A percentile compares a stretch with the other conserved stretches of the same genome.
Evolutionary conservation across 179 eudicot genomes (phyloP).

Genomic region (Sideroxylon spinosum): DNA sequence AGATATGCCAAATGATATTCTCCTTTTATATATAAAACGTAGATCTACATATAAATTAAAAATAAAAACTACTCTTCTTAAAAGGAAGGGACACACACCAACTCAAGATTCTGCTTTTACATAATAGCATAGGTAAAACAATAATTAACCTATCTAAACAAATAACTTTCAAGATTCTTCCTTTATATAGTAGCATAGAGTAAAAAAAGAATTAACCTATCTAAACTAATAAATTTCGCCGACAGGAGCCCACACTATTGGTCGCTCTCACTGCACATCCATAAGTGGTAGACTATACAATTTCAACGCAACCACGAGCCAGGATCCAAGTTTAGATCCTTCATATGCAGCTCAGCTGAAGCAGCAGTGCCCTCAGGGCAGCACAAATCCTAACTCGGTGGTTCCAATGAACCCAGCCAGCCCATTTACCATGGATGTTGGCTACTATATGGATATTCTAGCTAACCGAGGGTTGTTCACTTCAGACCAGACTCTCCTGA

Average conservation of each 20-base stretch:
- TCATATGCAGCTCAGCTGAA: constrained; percentile 50
- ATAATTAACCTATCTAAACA: too few species aligned
- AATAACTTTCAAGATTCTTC: too few species aligned
- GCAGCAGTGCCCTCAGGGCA: constrained; percentile 57
- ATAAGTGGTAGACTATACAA: constrained; percentile 50
- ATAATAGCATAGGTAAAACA: too few species aligned
- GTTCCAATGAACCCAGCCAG: constrained; percentile 66
- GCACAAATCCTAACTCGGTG: constrained; percentile 32
- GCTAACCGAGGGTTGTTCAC: constrained; percentile 59
- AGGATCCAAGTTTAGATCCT: constrained; percentile 53
- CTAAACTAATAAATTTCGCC: background rate
- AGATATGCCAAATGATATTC: too few species aligned
- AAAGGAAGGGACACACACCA: too few species aligned
- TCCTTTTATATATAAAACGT: too few species aligned
- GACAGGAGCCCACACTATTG: constrained; percentile 84
- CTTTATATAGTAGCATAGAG: too few species aligned
- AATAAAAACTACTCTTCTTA: too few species aligned
- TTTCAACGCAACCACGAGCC: constrained; percentile 35
- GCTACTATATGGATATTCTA: constrained; percentile 50
- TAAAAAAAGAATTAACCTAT: background rate
- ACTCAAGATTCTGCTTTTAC: too few species aligned
- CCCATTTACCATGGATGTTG: constrained; percentile 41
- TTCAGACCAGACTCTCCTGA: constrained; percentile 65
- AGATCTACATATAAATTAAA: too few species aligned
- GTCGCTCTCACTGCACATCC: constrained; percentile 73